Conservation (phyloP, 805 yeast genomes). For the Wickerhamiella parazyma region DNA sequence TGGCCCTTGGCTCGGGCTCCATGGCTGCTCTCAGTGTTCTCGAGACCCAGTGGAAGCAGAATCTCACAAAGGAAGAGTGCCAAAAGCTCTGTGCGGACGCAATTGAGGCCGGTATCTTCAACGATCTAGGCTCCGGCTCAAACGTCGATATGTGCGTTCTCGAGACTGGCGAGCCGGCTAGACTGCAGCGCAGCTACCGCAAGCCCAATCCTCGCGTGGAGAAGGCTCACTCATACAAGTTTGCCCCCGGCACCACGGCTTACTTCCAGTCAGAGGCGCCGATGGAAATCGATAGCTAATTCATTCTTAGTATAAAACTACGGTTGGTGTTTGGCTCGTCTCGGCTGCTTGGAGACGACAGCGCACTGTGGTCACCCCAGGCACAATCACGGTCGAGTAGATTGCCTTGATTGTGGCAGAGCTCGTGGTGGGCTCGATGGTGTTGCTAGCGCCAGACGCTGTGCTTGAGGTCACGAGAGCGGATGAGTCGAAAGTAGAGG, state of each 20-base stretch:
- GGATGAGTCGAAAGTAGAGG: too few species aligned
- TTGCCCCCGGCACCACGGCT: constrained; percentile 89
- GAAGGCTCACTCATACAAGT: constrained; percentile 73
- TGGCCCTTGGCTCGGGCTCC: constrained; percentile 91
- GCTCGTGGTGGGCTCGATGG: background rate
- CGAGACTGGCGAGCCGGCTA: constrained; percentile 73
- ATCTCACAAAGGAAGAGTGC: constrained; percentile 77
- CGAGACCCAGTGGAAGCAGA: constrained; percentile 75
- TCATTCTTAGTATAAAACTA: background rate
- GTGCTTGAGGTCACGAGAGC: background rate
- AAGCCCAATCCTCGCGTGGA: constrained; percentile 80
- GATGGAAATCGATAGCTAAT: constrained; percentile 2
- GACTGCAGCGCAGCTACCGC: constrained; percentile 68
- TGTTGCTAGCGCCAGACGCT: background rate
- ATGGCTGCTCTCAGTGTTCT: constrained; percentile 97
- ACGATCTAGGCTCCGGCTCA: constrained; percentile 97
- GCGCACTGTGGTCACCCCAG: background rate
- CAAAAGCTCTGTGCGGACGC: constrained; percentile 81
- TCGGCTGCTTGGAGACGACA: background rate
- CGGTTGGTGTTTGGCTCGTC: background rate
- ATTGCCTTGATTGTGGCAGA: too few species aligned
- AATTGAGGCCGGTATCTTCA: constrained; percentile 96
- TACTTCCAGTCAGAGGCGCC: constrained; percentile 1
- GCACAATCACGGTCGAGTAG: background rate
- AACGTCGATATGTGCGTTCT: constrained; percentile 95